These are phyloP conservation scores for Fusarium foetens DNA, from an alignment of 2,329 filamentous ascomycete species.

Conservation along the genomic window DNA sequence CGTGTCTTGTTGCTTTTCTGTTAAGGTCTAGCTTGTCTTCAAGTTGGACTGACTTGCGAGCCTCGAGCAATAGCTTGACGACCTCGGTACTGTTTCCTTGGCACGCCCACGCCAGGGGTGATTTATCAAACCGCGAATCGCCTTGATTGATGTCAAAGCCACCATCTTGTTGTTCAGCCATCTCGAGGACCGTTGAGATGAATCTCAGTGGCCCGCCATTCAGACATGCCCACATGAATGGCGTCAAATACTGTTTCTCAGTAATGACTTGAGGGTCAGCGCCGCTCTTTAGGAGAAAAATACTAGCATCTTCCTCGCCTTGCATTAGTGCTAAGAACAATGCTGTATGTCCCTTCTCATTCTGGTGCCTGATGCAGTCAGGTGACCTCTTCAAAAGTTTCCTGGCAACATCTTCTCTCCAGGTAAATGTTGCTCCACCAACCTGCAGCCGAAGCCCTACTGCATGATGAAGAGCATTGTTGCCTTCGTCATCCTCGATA, in stretches of 20 bases:
- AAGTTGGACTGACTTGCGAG: background rate
- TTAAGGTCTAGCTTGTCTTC: background rate
- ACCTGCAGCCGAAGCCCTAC: background rate
- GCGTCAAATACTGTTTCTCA: background rate
- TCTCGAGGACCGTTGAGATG: background rate
- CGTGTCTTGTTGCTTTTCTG: too few species aligned
- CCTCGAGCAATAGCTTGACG: background rate
- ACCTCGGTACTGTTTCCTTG: rapidly evolving
- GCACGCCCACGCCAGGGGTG: background rate
- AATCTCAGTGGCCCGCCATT: background rate
- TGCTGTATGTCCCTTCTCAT: background rate
- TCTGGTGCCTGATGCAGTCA: background rate
- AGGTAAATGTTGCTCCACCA: background rate
- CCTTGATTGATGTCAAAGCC: background rate
- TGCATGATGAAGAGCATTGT: background rate
- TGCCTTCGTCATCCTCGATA: background rate
- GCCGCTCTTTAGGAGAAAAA: background rate
- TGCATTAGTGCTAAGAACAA: background rate
- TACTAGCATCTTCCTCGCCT: background rate
- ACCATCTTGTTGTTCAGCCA: background rate
- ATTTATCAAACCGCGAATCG: background rate
- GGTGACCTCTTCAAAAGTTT: background rate
- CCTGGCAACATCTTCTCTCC: background rate
- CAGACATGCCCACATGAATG: background rate
- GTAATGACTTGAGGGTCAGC: background rate